These are phyloP conservation scores for Amaranthus tricolor DNA, from an alignment of 179 eudicot species.

Conservation along the genomic window DNA sequence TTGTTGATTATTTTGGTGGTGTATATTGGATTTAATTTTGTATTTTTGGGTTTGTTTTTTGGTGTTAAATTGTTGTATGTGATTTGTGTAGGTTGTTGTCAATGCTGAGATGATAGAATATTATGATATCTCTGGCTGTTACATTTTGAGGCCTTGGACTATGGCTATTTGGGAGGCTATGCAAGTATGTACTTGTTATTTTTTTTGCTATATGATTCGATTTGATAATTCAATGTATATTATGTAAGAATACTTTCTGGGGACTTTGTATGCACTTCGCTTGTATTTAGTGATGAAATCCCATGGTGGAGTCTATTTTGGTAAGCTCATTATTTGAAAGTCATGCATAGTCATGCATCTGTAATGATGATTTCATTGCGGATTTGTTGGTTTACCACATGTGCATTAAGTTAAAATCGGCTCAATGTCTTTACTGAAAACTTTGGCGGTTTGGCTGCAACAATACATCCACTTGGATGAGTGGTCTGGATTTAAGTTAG, in stretches of 20 bases:
- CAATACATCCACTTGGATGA: not conserved
- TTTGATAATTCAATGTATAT: not conserved
- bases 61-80: not conserved
- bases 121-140: conserved; percentile 94
- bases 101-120: conserved; percentile 53
- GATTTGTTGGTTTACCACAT: not conserved
- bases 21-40: not conserved
- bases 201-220: not conserved
- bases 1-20: not conserved
- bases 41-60: not conserved
- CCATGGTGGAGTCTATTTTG: too few relatives aligned
- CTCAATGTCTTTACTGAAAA: not conserved
- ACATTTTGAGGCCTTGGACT: conserved; percentile 87
- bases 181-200: conserved; percentile 52
- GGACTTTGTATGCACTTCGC: not conserved
- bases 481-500: not conserved
- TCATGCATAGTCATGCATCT: too few relatives aligned
- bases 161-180: conserved; percentile 92
- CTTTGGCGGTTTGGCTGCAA: not conserved
- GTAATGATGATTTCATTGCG: not conserved
- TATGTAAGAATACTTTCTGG: not conserved
- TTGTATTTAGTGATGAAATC: not conserved
- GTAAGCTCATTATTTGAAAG: too few relatives aligned
- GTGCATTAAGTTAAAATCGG: not conserved
- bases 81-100: conserved; percentile 25